Base-by-base conservation (phyloP, 176 grass and related monocot genomes). In the Oryza longistaminata region DNA sequence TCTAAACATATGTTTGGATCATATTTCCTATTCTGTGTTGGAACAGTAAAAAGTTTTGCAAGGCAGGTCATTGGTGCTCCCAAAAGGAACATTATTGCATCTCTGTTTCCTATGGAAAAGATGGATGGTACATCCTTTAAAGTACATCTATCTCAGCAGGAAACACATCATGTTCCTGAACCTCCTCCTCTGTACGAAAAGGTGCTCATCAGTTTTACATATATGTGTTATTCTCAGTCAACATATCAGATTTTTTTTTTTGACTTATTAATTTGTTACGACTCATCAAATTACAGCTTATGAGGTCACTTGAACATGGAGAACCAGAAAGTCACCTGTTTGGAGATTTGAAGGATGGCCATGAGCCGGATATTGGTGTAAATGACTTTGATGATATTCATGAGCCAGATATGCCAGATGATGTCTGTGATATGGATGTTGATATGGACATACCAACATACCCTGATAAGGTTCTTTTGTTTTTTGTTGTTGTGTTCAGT, bases 31-130 rank as follows among this genome's bases (percentile, higher is more conserved):
- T 55, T 91, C 7, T 86, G 29, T 81, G 64, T 81, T 95, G 76
- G 39, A 90, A 81, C 84, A 96, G 96, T 92, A 39, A 95, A 94
- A 78, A 42, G 68, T 83, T 92, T 87, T 90, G 67, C 55, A 84
- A 85, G 88, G 79, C 50, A 71, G 68, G 81, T 77, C 45, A 74
- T 76, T 75, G 83, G 77, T 64, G 17, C 81, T 26, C 71, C 16
- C 37, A 96, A 85, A 75, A 86, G 83, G 70, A 89, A 78, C 60
- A 86, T 52, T 61, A 55, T 83, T 37, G 62, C 82, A 77, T 88
- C 87, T 88, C 65, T 91, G 52, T 99, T 96, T 86, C 96, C 96
- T 76, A 85, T 99, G 92, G 91, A 85, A 83, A 96, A 99, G 86
- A 85, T 86, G 71, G 90, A 90, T 74, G 87, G 49, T 33, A 79